phyloP scores from a whole-genome alignment of 148 eudicot species.

The Dysphania ambrosioides region DNA sequence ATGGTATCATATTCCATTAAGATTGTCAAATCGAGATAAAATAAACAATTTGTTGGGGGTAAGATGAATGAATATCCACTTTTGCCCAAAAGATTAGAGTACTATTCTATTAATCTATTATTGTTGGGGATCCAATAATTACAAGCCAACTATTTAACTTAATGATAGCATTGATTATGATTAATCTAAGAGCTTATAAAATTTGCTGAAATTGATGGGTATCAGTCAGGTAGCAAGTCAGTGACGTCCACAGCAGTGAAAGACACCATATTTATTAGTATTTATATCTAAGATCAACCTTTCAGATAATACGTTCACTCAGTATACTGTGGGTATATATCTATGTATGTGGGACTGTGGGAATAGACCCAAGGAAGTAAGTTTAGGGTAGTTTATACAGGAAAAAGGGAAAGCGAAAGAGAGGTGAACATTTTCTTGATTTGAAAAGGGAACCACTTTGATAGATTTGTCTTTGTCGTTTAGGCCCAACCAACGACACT shows the following conservation, averaged over 20 bases:
- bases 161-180: slow-evolving; percentile 20
- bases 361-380: not conserved
- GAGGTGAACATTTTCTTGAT: slow-evolving; percentile 16
- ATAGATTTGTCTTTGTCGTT: slow-evolving; percentile 25
- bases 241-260: slow-evolving; percentile 5
- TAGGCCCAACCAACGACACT: slow-evolving; percentile 29
- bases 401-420: not conserved
- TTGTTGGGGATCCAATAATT: slow-evolving; percentile 27
- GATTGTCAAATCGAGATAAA: too few species aligned
- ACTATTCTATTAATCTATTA: not conserved
- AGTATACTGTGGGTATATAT: too few species aligned
- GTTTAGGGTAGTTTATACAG: not conserved
- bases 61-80: not conserved
- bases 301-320: too few species aligned
- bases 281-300: too few species aligned
- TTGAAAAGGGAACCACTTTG: slow-evolving; percentile 32
- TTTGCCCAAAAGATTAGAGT: slow-evolving; percentile 13
- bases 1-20: slow-evolving; percentile 28
- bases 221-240: too few species aligned
- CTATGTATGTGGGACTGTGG: too few species aligned
- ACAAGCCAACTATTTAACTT: slow-evolving; percentile 11
- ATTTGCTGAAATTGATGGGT: slow-evolving; percentile 28
- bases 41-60: too few species aligned
- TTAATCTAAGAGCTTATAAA: slow-evolving; percentile 10
- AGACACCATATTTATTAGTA: slow-evolving; percentile 9